A percentile compares a stretch with the other conserved stretches of the same genome.
phyloP scores from a whole-genome alignment of 257 asterid genomes.

The Jacaranda copaia region DNA sequence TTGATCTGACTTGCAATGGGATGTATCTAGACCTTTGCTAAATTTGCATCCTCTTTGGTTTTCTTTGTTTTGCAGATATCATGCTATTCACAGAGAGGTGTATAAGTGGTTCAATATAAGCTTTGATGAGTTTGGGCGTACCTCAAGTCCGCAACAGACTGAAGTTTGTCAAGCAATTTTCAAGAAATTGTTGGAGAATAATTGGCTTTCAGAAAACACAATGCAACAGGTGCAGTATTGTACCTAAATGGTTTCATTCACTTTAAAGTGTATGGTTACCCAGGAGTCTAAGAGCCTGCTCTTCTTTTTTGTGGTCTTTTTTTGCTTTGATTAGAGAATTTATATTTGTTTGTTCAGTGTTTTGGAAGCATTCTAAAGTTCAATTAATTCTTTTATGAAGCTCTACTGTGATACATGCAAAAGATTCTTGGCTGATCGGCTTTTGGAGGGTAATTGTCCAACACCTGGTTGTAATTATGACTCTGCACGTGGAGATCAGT shows the following conservation, averaged over 20 bases:
- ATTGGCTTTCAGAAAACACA: constrained; percentile 80
- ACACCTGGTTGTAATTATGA: constrained; percentile 80
- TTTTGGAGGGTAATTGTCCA: constrained; percentile 89
- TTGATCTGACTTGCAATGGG: neutral
- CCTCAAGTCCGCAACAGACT: constrained; percentile 90
- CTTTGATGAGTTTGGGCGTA: constrained; percentile 93
- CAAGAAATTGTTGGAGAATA: constrained; percentile 69
- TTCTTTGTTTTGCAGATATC: constrained; percentile 59
- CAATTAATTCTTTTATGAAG: constrained; percentile 48
- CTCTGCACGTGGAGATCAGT: constrained; percentile 97
- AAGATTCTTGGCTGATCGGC: constrained; percentile 88
- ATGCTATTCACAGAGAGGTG: constrained; percentile 80
- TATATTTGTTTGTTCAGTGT: constrained; percentile 5
- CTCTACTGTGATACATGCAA: constrained; percentile 77
- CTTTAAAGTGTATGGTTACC: constrained; percentile 14
- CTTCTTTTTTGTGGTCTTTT: neutral
- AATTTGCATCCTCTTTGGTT: neutral
- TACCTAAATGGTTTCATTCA: constrained; percentile 7
- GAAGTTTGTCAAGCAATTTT: constrained; percentile 88
- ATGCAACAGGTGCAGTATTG: constrained; percentile 75
- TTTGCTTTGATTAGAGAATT: constrained; percentile 5
- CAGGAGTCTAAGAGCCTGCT: constrained; percentile 5
- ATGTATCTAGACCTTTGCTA: neutral
- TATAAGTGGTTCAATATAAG: constrained; percentile 87
- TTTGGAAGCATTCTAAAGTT: constrained; percentile 16